phyloP scores from a whole-genome alignment of 2,329 filamentous ascomycete genomes.

The Penicillium sp. region DNA sequence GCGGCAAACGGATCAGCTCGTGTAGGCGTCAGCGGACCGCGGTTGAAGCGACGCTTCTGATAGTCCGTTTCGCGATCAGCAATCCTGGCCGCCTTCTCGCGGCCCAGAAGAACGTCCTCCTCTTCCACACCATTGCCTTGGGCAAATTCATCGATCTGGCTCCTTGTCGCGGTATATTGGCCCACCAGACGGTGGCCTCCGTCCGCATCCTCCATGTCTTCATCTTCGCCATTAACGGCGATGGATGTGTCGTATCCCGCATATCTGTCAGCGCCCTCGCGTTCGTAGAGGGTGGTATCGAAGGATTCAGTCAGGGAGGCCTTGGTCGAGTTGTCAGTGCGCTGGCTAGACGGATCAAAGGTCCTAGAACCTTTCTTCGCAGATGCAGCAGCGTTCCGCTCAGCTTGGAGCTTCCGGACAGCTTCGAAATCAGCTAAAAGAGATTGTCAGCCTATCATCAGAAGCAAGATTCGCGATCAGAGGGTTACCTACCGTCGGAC shows the following conservation, averaged over 20 bases:
- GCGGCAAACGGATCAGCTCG: slow-evolving; percentile 77
- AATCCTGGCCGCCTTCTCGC: slow-evolving; percentile 84
- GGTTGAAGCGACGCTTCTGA: slow-evolving; percentile 88
- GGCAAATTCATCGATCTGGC: slow-evolving; percentile 90
- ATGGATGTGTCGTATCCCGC: slow-evolving; percentile 87
- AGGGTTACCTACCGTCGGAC: slow-evolving; percentile 38
- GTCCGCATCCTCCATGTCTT: slow-evolving; percentile 67
- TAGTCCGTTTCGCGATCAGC: slow-evolving; percentile 92
- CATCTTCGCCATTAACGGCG: slow-evolving; percentile 66
- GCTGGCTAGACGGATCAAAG: slow-evolving; percentile 70
- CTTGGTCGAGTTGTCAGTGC: slow-evolving; percentile 75
- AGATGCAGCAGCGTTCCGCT: slow-evolving; percentile 74
- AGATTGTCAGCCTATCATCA: too few species aligned
- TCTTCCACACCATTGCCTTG: slow-evolving; percentile 78
- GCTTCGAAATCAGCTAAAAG: slow-evolving; percentile 68
- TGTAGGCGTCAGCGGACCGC: slow-evolving; percentile 67
- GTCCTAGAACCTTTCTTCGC: slow-evolving; percentile 71
- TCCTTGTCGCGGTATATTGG: slow-evolving; percentile 87
- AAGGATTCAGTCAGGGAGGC: slow-evolving; percentile 78
- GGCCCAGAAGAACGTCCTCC: slow-evolving; percentile 75
- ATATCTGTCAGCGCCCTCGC: slow-evolving; percentile 68
- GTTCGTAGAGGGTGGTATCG: slow-evolving; percentile 80
- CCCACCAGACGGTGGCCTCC: slow-evolving; percentile 72
- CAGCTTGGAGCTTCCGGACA: slow-evolving; percentile 78
- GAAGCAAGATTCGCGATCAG: too few species aligned